phyloP scores from a whole-genome alignment of 306 rosid species.

The Benincasa hispida region DNA sequence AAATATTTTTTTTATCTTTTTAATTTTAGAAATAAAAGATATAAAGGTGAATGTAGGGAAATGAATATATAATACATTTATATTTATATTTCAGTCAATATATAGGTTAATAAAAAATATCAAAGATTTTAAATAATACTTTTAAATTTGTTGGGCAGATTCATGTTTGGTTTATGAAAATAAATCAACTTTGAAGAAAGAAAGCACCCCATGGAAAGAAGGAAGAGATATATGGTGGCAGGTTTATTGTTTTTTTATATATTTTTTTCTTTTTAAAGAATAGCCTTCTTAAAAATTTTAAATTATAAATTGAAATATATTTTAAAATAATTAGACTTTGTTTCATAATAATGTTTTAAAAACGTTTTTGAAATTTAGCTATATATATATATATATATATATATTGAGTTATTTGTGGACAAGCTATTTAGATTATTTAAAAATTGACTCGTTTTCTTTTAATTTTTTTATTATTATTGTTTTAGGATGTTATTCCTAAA shows the following conservation, averaged over 20 bases:
- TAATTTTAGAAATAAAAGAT: too few relatives aligned
- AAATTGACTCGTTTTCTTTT: background rate
- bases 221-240: conserved; percentile 97
- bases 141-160: conserved; percentile 22
- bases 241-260: conserved; percentile 18
- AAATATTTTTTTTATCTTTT: too few relatives aligned
- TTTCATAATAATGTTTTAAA: background rate
- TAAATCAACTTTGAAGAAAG: conserved; percentile 41
- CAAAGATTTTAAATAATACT: background rate
- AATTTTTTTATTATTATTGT: background rate
- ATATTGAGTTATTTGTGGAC: background rate
- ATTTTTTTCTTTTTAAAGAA: background rate
- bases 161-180: conserved; percentile 68
- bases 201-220: conserved; percentile 56
- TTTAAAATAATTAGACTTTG: background rate
- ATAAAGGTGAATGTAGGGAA: too few relatives aligned
- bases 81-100: too few relatives aligned
- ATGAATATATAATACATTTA: too few relatives aligned
- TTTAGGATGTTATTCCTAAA: conserved; percentile 56
- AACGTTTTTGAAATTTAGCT: too few relatives aligned
- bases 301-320: background rate
- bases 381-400: too few relatives aligned
- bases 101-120: too few relatives aligned
- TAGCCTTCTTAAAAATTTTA: too few relatives aligned
- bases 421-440: background rate